Evolutionary conservation across 768 basidiomycete species (phyloP), one percentile per base, ranked within the genome.

Genomic region (Omphalotus guepiniiformis): DNA sequence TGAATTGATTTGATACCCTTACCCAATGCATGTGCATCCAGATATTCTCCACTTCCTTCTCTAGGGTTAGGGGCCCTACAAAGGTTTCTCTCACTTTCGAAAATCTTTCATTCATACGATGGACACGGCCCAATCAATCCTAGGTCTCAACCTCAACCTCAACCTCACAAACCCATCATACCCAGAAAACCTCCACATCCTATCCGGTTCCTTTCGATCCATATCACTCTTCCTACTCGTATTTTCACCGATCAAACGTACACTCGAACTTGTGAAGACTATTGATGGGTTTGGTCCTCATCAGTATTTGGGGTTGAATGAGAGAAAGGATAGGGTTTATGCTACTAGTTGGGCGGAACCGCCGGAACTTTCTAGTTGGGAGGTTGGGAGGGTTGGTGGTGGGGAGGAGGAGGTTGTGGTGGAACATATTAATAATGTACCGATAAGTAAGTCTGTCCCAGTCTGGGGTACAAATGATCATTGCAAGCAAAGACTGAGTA

Each of bases 191-290:
- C 46, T 47, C 3, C 46, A 47, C 16, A 16, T 76, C 42, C 53
- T 78, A 6, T 59, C 73, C 1, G 78, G 75, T 25, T 79, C 76
- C 1, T 79, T 79, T 55, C 71, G 73, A 26, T 77, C 78, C 0
- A 39, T 77, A 0, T 77, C 78, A 0, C 64, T 78, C 27, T 75
- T 71, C 53, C 61, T 80, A 8, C 66, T 78, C 12, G 74, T 72
- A 2, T 78, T 79, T 56, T 71, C 68, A 2, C 73, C 77, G 0
- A 49, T 62, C 0, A 64, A 66, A 28, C 61, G 66, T 4, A 64
- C 69, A 0, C 59, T 79, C 22, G 58, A 64, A 6, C 64, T 72
- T 27, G 59, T 75, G 0, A 67, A 72, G 49, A 69, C 67, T 1
- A 55, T 77, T 19, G 63, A 66, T 48, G 75, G 67, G 0, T 72